phyloP scores from a whole-genome alignment of 1,284 basidiomycete species.

The Meripilus lineatus region DNA sequence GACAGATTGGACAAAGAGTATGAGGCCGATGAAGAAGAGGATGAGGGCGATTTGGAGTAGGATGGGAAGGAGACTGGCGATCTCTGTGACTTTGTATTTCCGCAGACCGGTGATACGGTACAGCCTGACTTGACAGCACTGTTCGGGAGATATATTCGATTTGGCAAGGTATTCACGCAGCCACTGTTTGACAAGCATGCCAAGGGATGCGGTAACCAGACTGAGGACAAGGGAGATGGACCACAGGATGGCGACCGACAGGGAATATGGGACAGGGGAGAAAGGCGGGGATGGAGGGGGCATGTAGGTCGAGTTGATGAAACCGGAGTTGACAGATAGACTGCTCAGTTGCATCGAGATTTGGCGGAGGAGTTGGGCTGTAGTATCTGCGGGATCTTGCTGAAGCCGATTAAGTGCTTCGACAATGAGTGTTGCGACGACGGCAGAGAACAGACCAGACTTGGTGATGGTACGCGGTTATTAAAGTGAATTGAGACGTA shows the following conservation, averaged over 20 bases:
- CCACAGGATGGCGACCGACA: conserved; percentile 33
- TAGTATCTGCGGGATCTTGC: conserved; percentile 28
- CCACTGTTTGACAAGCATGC: conserved; percentile 15
- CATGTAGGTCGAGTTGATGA: background rate
- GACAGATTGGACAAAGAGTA: conserved; percentile 31
- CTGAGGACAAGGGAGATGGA: conserved; percentile 25
- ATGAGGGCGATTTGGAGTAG: conserved; percentile 37
- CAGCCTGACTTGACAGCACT: conserved; percentile 32
- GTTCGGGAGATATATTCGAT: conserved; percentile 31
- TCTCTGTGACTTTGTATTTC: conserved; percentile 30
- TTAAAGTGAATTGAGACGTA: background rate
- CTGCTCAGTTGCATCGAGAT: conserved; percentile 16
- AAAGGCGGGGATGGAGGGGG: background rate
- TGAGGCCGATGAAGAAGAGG: conserved; percentile 36
- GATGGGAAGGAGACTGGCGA: conserved; percentile 34
- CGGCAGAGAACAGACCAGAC: conserved; percentile 41
- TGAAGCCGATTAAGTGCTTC: conserved; percentile 35
- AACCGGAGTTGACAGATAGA: background rate
- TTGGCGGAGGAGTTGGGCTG: conserved; percentile 28
- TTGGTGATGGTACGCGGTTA: background rate
- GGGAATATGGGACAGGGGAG: conserved; percentile 17
- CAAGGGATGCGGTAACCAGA: conserved; percentile 21
- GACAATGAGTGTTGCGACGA: conserved; percentile 40
- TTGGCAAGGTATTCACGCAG: conserved; percentile 21
- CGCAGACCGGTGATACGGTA: conserved; percentile 32